Evolutionary conservation across 2,329 filamentous ascomycete genomes (phyloP), one percentile per base, ranked within the genome.

Genomic region (Exophiala lecanii-corni): DNA sequence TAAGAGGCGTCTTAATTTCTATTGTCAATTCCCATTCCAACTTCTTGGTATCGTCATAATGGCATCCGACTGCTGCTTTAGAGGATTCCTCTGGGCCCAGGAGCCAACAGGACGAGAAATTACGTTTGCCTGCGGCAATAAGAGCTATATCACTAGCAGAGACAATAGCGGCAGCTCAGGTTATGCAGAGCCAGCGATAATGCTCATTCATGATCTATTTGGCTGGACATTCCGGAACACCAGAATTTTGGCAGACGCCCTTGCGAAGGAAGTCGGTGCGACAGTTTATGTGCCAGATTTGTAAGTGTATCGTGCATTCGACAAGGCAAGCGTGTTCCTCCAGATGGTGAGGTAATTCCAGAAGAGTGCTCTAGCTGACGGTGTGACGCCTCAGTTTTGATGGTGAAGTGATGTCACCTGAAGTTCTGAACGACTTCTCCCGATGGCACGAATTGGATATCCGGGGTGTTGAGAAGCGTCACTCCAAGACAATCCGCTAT

Each of bases 171-270:
- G 57, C 50, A n/a, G 65, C 66, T 2, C n/a, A n/a, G n/a, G n/a
- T n/a, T n/a, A n/a, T n/a, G n/a, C n/a, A n/a, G n/a, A n/a, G n/a
- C n/a, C n/a, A n/a, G 62, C 62, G 3, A 61, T 73, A 35, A 59
- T 74, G 39, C 65, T 74, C 47, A 59, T 74, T 39, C 55, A 59
- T 28, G 67, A 71, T 49, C 65, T 74, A 55, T 72, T 70, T 45
- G 69, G 70, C 43, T 72, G 63, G 63, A 64, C 62, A 7, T 62
- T 71, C 30, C 51, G 58, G 16, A 72, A 72, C 54, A 54, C 63
- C 35, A 62, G 69, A 19, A 47, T 73, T 5, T 57, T 72, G 9
- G 69, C 69, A 13, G 69, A 72, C 55, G 56, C 65, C 40, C 72
- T 70, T 51, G 69, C 69, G 18, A 61, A 63, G 47, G 59, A 60